Conservation (phyloP, 805 yeast species). For the Kockiozyma suomiensis region DNA sequence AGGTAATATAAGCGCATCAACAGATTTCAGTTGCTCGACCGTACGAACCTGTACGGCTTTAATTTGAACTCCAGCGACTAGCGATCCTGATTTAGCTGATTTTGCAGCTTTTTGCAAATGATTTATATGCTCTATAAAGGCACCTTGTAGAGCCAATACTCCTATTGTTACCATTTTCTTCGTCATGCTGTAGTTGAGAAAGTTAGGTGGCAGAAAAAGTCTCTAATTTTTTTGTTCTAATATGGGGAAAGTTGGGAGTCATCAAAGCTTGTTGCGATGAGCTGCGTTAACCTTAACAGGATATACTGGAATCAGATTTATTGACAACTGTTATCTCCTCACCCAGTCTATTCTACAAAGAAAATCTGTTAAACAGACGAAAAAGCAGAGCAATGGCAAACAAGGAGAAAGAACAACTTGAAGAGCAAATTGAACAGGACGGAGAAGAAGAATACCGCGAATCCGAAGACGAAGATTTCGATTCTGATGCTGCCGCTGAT, state of each 20-base stretch:
- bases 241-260: background rate
- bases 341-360: no score
- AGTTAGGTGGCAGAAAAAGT: background rate
- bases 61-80: slow-evolving; percentile 34
- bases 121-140: slow-evolving; percentile 67
- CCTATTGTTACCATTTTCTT: slow-evolving; percentile 50
- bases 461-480: slow-evolving; percentile 37
- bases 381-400: background rate
- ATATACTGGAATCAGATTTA: background rate
- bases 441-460: slow-evolving; percentile 36
- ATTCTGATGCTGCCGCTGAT: slow-evolving; percentile 22
- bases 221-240: no score
- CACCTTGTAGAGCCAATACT: slow-evolving; percentile 78
- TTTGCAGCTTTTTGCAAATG: slow-evolving; percentile 49
- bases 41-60: slow-evolving; percentile 55
- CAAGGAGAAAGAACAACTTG: background rate
- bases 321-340: background rate
- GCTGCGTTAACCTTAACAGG: background rate
- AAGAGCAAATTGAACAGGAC: no score
- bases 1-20: slow-evolving; percentile 69
- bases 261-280: slow-evolving; percentile 1
- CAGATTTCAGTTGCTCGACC: slow-evolving; percentile 50
- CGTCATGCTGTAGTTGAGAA: background rate
- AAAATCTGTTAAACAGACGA: no score
- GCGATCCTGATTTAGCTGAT: slow-evolving; percentile 30